Percentiles rank a stretch among this genome's conserved stretches.
Conservation (phyloP, 257 asterid species). For the Echium plantagineum region DNA sequence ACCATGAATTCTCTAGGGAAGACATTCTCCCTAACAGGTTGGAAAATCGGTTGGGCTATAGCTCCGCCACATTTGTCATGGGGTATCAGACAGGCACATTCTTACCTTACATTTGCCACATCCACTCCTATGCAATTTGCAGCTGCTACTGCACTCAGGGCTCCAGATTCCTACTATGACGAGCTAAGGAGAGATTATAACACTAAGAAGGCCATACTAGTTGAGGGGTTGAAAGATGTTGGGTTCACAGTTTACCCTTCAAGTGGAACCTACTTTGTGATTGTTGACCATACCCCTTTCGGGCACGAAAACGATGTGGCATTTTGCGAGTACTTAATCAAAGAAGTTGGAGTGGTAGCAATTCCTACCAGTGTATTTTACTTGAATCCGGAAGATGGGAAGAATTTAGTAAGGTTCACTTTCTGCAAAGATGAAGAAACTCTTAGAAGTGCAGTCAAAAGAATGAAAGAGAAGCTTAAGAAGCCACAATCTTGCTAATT, state of each 20-base stretch:
- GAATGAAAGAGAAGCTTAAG: constrained; percentile 60
- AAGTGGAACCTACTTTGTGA: constrained; percentile 86
- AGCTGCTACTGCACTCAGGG: constrained; percentile 60
- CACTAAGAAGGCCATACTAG: constrained; percentile 60
- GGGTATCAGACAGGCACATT: constrained; percentile 91
- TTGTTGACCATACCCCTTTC: constrained; percentile 82
- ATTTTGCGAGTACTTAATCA: constrained; percentile 84
- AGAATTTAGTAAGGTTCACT: constrained; percentile 89
- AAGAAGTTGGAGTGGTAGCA: constrained; percentile 94
- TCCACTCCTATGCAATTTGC: constrained; percentile 96
- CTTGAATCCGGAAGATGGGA: constrained; percentile 83
- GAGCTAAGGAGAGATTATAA: constrained; percentile 68
- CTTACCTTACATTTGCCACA: constrained; percentile 83
- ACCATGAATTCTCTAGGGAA: constrained; percentile 86
- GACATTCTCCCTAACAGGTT: constrained; percentile 89
- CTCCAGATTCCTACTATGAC: constrained; percentile 64
- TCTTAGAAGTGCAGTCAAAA: constrained; percentile 48
- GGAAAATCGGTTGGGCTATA: constrained; percentile 98
- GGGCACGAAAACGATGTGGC: constrained; percentile 65
- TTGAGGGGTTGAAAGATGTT: constrained; percentile 70
- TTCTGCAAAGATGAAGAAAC: constrained; percentile 89
- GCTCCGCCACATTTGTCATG: constrained; percentile 88
- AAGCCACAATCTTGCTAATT: constrained; percentile 14
- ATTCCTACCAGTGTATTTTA: constrained; percentile 92
- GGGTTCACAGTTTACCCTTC: constrained; percentile 80